phyloP scores from a whole-genome alignment of 208 protist species.

The Acanthamoeba sp. region DNA sequence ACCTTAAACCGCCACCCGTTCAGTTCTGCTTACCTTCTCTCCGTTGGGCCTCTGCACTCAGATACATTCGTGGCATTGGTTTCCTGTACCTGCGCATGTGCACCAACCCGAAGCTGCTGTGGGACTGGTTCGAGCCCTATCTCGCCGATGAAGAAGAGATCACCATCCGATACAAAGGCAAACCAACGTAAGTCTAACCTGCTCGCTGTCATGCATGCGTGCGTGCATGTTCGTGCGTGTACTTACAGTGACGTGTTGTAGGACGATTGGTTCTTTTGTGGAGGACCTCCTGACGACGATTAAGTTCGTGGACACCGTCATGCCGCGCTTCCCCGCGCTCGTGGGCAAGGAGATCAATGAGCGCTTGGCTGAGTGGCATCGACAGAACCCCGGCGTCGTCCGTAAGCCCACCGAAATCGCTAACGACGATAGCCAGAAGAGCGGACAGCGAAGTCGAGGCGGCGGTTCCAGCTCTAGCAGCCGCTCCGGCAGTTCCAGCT shows the following conservation, averaged over 20 bases:
- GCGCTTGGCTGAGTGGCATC: constrained; percentile 71
- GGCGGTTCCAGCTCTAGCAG: constrained; percentile 18
- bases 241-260: neutral
- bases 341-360: constrained; percentile 78
- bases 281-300: constrained; percentile 74
- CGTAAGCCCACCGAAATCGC: neutral
- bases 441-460: neutral
- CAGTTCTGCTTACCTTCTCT: neutral
- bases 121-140: constrained; percentile 78
- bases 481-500: neutral
- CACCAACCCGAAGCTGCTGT: constrained; percentile 73
- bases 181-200: constrained; percentile 66
- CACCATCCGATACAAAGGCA: constrained; percentile 43
- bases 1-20: neutral
- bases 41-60: neutral
- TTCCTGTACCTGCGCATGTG: constrained; percentile 81
- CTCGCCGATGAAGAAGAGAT: constrained; percentile 79
- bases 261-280: constrained; percentile 77
- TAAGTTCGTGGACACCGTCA: constrained; percentile 74
- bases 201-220: constrained; percentile 6
- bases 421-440: constrained; percentile 36
- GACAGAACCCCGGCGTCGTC: neutral
- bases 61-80: constrained; percentile 78
- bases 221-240: neutral
- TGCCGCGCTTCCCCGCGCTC: constrained; percentile 82